phyloP scores from a whole-genome alignment of 108 stramenopile species.

The Skeletonema tropicum region DNA sequence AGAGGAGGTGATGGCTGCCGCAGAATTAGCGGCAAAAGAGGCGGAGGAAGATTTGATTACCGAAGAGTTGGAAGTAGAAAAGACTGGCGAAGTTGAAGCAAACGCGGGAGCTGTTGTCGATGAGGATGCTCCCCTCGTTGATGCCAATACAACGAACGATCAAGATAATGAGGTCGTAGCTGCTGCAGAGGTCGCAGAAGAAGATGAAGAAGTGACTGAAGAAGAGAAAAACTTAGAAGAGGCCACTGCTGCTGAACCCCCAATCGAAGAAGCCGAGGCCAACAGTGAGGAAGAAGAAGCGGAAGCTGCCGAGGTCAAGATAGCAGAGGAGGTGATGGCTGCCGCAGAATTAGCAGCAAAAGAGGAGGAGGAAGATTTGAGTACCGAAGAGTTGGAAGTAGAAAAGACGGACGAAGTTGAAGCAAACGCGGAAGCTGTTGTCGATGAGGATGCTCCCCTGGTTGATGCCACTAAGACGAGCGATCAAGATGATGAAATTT shows the following conservation, averaged over 20 bases:
- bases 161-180: no score
- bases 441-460: neutral
- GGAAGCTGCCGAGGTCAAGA: neutral
- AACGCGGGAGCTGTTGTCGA: no score
- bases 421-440: neutral
- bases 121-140: no score
- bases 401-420: no score
- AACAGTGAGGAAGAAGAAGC: neutral
- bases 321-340: neutral
- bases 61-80: no score
- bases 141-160: no score
- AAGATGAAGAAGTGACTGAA: neutral
- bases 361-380: neutral
- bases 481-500: neutral
- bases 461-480: neutral
- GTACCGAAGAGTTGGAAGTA: neutral
- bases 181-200: no score
- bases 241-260: neutral
- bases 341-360: neutral
- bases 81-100: no score
- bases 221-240: neutral
- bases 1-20: neutral
- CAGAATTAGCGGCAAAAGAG: neutral
- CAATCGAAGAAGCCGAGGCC: neutral
- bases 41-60: neutral